phyloP scores from a whole-genome alignment of 78 protist genomes.

The Dictyostelium capitatum region DNA sequence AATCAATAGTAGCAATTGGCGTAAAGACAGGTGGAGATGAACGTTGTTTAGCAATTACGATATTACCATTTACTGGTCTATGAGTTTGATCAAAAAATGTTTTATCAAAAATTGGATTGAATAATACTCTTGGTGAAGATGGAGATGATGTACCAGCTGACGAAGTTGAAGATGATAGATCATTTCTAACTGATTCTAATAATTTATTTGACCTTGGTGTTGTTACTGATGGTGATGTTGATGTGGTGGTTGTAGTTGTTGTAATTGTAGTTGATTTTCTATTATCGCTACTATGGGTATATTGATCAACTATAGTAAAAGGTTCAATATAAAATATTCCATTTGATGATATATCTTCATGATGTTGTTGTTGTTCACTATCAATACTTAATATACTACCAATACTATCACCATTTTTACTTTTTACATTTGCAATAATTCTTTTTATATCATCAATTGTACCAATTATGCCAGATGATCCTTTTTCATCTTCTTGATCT shows the following conservation, averaged over 20 bases:
- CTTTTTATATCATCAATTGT: not conserved
- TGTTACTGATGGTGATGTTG: not conserved
- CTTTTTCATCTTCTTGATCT: not conserved
- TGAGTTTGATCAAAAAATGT: not conserved
- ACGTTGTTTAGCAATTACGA: not conserved
- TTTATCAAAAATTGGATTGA: not conserved
- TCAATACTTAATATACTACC: not conserved
- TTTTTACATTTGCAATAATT: not conserved
- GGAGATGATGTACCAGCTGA: not conserved
- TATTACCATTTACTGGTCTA: not conserved
- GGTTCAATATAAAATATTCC: constrained; percentile 9
- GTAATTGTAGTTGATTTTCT: not conserved
- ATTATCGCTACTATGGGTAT: not conserved
- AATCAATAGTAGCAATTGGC: not conserved
- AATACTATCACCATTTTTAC: not conserved
- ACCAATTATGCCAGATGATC: not conserved
- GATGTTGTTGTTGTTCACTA: not conserved
- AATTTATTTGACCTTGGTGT: not conserved
- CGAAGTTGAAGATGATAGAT: not conserved
- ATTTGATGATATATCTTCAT: not conserved
- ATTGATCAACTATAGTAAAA: not conserved
- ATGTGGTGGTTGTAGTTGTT: not conserved
- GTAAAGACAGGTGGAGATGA: not conserved
- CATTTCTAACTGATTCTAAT: not conserved
- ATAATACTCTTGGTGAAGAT: constrained; percentile 13